phyloP scores from a whole-genome alignment of 1,284 basidiomycete genomes.

The Naganishia cerealis region DNA sequence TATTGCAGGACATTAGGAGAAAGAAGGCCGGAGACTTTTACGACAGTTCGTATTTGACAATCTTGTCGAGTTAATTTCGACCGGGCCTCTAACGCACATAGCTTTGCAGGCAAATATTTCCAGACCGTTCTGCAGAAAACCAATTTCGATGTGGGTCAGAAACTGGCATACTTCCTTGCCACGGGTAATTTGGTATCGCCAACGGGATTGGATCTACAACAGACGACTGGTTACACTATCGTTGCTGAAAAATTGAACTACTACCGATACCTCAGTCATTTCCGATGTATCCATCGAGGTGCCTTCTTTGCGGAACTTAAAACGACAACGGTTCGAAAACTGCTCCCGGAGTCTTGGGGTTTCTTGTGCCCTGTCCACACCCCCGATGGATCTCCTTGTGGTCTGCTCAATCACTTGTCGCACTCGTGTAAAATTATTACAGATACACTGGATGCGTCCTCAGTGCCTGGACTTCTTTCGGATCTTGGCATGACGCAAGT shows the following conservation, averaged over 20 bases:
- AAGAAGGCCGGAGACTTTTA: slow-evolving; percentile 77
- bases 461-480: slow-evolving; percentile 78
- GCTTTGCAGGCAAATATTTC: slow-evolving; percentile 71
- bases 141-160: slow-evolving; percentile 88
- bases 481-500: slow-evolving; percentile 93
- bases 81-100: slow-evolving; percentile 1
- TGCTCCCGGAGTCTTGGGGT: slow-evolving; percentile 97
- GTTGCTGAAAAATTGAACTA: slow-evolving; percentile 99
- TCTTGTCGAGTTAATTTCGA: neutral
- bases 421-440: slow-evolving; percentile 92
- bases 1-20: slow-evolving; percentile 72
- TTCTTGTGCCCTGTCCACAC: slow-evolving; percentile 99
- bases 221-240: slow-evolving; percentile 95
- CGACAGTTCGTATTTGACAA: slow-evolving; percentile 63
- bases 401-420: slow-evolving; percentile 94
- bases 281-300: slow-evolving; percentile 97
- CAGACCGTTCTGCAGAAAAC: slow-evolving; percentile 72
- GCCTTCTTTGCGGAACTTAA: slow-evolving; percentile 99
- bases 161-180: slow-evolving; percentile 90
- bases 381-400: slow-evolving; percentile 96
- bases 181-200: slow-evolving; percentile 95
- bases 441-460: slow-evolving; percentile 68
- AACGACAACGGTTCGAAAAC: slow-evolving; percentile 95
- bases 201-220: slow-evolving; percentile 93
- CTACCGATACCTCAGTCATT: slow-evolving; percentile 97